Conservation (phyloP, 2,329 filamentous ascomycete genomes). For the Penicillium sp. region DNA sequence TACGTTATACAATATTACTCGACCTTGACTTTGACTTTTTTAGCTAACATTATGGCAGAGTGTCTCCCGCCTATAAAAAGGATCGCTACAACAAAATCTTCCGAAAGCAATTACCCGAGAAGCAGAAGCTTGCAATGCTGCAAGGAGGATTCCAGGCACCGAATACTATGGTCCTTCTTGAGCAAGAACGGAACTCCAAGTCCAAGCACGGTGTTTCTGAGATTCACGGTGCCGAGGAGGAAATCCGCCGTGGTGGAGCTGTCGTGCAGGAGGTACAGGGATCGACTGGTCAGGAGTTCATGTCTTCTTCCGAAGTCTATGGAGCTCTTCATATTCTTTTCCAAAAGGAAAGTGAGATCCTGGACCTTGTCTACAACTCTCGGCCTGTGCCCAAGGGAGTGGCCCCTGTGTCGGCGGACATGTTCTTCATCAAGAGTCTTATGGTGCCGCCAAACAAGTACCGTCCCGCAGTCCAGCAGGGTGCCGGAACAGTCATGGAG, state of each 20-base stretch:
- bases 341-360: conserved; percentile 77
- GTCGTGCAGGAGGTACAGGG: conserved; percentile 30
- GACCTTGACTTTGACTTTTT: conserved; percentile 5
- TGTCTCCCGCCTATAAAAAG: conserved; percentile 81
- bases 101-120: conserved; percentile 70
- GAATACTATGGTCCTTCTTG: conserved; percentile 66
- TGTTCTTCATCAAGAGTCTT: conserved; percentile 89
- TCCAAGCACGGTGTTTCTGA: conserved; percentile 45
- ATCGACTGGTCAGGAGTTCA: conserved; percentile 63
- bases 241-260: conserved; percentile 53
- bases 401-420: conserved; percentile 67
- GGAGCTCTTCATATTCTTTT: conserved; percentile 77
- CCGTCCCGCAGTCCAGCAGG: conserved; percentile 80
- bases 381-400: conserved; percentile 61
- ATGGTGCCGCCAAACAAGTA: conserved; percentile 91
- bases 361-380: conserved; percentile 81
- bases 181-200: conserved; percentile 44
- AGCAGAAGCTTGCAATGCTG: conserved; percentile 75
- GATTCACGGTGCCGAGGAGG: conserved; percentile 57
- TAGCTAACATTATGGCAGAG: conserved; percentile 47
- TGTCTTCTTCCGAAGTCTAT: conserved; percentile 79
- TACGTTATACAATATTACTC: conserved; percentile 28
- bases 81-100: conserved; percentile 94
- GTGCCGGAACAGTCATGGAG: conserved; percentile 78
- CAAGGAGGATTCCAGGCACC: conserved; percentile 64